A percentile compares a stretch with the other conserved stretches of the same genome.
Evolutionary conservation across 805 yeast genomes (phyloP).

Genomic region (Monosporozyma yasuniensis): DNA sequence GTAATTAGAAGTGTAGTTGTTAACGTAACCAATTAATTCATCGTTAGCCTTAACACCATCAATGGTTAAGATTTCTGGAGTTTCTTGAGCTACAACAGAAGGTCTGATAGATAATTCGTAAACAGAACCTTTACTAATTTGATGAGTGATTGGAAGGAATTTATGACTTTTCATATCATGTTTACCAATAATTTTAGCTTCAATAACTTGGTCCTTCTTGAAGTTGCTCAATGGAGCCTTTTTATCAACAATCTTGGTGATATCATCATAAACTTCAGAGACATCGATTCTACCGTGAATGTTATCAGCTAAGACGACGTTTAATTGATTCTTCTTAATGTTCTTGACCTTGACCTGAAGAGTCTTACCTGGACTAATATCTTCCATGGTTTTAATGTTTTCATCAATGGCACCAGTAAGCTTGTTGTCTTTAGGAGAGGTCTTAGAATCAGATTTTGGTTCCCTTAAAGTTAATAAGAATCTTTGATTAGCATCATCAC

Average conservation of each 20-base stretch:
- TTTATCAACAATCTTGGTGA: conserved; percentile 46
- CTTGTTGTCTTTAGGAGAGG: conserved; percentile 10
- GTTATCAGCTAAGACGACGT: conserved; percentile 67
- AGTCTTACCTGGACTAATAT: conserved; percentile 49
- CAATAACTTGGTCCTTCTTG: conserved; percentile 47
- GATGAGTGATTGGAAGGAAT: conserved; percentile 57
- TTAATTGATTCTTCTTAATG: conserved; percentile 64
- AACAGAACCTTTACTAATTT: conserved; percentile 44
- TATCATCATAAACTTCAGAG: conserved; percentile 52
- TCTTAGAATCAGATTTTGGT: conserved; percentile 15
- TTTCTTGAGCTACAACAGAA: conserved; percentile 27
- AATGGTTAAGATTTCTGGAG: conserved; percentile 29
- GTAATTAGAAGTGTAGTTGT: conserved; percentile 49
- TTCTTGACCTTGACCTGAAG: conserved; percentile 54
- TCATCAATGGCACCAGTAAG: conserved; percentile 55
- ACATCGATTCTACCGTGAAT: conserved; percentile 73
- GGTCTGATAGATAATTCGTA: conserved; percentile 56
- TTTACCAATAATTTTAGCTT: conserved; percentile 65
- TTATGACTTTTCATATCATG: conserved; percentile 63
- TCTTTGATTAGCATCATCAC: conserved; percentile 61
- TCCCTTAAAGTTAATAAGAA: conserved; percentile 57
- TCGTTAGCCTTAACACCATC: conserved; percentile 42
- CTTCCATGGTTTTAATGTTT: conserved; percentile 39
- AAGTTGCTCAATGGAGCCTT: conserved; percentile 52
- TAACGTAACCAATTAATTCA: conserved; percentile 51